A percentile compares a stretch with the other conserved stretches of the same genome.
Evolutionary conservation across 495 filamentous ascomycete genomes (phyloP).

Genomic region (Neurospora tetrasperma): DNA sequence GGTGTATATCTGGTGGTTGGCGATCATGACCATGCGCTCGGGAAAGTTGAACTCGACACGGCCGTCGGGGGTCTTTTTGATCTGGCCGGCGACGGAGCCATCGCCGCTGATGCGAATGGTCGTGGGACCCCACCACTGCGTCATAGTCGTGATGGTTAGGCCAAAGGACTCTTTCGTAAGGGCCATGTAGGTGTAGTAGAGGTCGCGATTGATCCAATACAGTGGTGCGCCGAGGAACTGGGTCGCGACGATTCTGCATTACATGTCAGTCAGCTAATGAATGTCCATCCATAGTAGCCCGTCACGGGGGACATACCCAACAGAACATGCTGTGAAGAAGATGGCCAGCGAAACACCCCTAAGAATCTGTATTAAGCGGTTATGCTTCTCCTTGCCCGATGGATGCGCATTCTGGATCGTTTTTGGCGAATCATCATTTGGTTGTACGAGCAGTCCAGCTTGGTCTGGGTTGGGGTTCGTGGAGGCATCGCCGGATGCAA

Average conservation of each 20-base stretch:
- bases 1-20: conserved; percentile 83
- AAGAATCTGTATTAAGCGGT: conserved; percentile 50
- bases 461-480: not conserved
- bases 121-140: conserved; percentile 74
- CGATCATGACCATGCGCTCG: conserved; percentile 66
- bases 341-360: conserved; percentile 51
- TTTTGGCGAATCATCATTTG: not conserved
- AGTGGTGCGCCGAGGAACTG: conserved; percentile 61
- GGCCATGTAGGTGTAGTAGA: conserved; percentile 71
- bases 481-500: not conserved
- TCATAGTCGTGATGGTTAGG: conserved; percentile 61
- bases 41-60: conserved; percentile 63
- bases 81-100: conserved; percentile 57
- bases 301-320: conserved; percentile 25
- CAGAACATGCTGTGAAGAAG: conserved; percentile 53
- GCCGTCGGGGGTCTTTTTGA: conserved; percentile 54
- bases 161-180: conserved; percentile 69
- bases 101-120: conserved; percentile 68
- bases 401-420: conserved; percentile 36
- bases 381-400: conserved; percentile 58
- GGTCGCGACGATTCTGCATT: conserved; percentile 45
- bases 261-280: not conserved
- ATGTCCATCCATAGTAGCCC: conserved; percentile 4
- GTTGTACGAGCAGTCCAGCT: not conserved
- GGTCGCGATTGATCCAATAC: conserved; percentile 56